Percentiles rank a stretch among this genome's conserved stretches.
phyloP scores from a whole-genome alignment of 2,329 filamentous ascomycete genomes.

The Drechslerella dactyloides region DNA sequence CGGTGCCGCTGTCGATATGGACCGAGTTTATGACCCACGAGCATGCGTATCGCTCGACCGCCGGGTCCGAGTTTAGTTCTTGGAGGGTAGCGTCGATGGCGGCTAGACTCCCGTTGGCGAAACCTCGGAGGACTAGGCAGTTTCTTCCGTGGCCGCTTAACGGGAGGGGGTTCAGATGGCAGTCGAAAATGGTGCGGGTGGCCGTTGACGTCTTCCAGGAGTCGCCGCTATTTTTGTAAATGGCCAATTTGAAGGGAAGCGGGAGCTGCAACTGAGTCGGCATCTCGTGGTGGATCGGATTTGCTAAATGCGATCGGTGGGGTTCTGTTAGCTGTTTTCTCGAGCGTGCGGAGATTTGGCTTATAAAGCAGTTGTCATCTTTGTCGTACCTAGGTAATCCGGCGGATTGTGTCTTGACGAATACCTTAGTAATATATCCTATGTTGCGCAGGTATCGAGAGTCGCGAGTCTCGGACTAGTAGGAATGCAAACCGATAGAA shows the following conservation, averaged over 20 bases:
- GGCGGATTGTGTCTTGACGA: too few relatives aligned
- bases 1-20: conserved; percentile 7
- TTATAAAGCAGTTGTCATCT: too few relatives aligned
- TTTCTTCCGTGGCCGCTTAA: background rate
- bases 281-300: background rate
- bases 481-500: too few relatives aligned
- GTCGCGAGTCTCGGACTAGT: too few relatives aligned
- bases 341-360: too few relatives aligned
- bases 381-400: too few relatives aligned
- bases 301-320: too few relatives aligned
- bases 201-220: background rate
- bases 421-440: too few relatives aligned
- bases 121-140: background rate
- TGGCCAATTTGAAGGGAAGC: conserved; percentile 22
- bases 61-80: background rate
- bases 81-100: background rate
- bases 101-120: background rate
- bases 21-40: conserved; percentile 24
- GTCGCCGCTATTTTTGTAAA: conserved; percentile 16
- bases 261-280: background rate
- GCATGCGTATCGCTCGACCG: background rate
- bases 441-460: too few relatives aligned
- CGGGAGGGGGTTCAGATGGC: conserved; percentile 4
- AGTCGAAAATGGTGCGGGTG: conserved; percentile 13
- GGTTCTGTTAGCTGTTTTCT: background rate